Evolutionary conservation across 225 moss, liverwort and hornwort genomes (phyloP).

Genomic region (Climacium dendroides): DNA sequence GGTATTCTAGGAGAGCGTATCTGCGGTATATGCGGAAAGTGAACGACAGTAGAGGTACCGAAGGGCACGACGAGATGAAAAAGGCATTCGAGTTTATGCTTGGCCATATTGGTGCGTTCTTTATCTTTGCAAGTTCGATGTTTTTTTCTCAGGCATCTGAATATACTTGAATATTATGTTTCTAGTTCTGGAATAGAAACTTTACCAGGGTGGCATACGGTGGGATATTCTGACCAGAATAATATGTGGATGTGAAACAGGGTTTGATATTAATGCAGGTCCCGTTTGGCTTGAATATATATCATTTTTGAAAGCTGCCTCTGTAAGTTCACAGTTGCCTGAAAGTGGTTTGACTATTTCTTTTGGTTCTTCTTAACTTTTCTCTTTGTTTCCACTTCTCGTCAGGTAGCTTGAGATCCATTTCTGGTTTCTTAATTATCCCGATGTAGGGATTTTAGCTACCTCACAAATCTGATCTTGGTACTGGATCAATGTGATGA

Average conservation of each 20-base stretch:
- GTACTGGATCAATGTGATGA: slow-evolving; percentile 15
- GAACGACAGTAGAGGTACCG: slow-evolving; percentile 62
- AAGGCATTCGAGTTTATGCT: slow-evolving; percentile 98
- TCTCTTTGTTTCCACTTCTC: not conserved
- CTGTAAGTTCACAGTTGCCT: slow-evolving; percentile 27
- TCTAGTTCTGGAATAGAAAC: not conserved
- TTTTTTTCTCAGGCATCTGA: not conserved
- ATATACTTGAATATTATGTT: not conserved
- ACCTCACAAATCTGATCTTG: slow-evolving; percentile 1
- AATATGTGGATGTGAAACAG: slow-evolving; percentile 28
- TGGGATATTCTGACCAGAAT: not conserved
- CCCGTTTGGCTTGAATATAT: slow-evolving; percentile 93
- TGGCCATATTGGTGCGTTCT: slow-evolving; percentile 66
- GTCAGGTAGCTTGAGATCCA: not conserved
- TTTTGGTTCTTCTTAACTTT: not conserved
- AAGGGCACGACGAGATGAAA: slow-evolving; percentile 90
- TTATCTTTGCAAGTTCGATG: not conserved
- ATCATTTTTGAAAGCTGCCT: slow-evolving; percentile 72
- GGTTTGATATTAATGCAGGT: slow-evolving; percentile 84
- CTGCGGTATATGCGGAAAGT: slow-evolving; percentile 87
- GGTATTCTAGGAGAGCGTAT: slow-evolving; percentile 70
- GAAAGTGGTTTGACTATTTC: not conserved
- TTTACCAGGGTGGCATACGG: not conserved
- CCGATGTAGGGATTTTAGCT: not conserved
- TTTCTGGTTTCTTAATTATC: not conserved